Evolutionary conservation across 371 early-diverging fungal genomes (phyloP).

Genomic region (Batkoa obscura): DNA sequence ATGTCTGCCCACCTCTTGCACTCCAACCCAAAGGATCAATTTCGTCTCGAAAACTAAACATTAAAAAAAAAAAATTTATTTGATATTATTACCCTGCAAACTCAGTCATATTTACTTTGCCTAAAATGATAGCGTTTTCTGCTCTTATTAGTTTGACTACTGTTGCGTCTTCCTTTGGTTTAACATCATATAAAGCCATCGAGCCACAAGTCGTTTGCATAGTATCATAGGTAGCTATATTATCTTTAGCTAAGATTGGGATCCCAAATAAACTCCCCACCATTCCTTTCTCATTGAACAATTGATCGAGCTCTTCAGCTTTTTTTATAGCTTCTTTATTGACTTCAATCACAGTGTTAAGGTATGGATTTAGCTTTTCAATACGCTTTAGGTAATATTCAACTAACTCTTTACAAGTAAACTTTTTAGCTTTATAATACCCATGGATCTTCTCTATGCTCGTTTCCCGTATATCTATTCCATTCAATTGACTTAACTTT

Average conservation of each 20-base stretch:
- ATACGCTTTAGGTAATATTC: conserved; percentile 9
- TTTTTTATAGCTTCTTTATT: conserved; percentile 7
- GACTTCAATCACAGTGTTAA: conserved; percentile 6
- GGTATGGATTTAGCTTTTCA: conserved; percentile 5
- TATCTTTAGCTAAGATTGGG: neutral
- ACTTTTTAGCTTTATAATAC: neutral
- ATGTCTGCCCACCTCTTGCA: conserved; percentile 9
- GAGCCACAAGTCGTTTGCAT: neutral
- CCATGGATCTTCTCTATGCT: neutral
- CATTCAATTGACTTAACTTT: neutral
- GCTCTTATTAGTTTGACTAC: neutral
- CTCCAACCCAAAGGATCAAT: conserved; percentile 9
- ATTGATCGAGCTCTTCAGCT: conserved; percentile 5
- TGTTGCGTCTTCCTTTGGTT: neutral
- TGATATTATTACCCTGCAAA: conserved; percentile 11
- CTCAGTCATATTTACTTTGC: neutral
- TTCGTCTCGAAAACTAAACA: neutral
- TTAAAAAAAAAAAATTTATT: conserved; percentile 5
- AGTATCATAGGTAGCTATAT: neutral
- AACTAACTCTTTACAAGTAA: conserved; percentile 3
- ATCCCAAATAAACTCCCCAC: conserved; percentile 21
- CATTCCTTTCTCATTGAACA: neutral
- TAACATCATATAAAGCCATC: neutral
- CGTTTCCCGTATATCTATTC: neutral
- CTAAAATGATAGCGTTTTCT: neutral